Base-by-base conservation (phyloP, 176 grass and related monocot genomes). In the Typha latifolia region DNA sequence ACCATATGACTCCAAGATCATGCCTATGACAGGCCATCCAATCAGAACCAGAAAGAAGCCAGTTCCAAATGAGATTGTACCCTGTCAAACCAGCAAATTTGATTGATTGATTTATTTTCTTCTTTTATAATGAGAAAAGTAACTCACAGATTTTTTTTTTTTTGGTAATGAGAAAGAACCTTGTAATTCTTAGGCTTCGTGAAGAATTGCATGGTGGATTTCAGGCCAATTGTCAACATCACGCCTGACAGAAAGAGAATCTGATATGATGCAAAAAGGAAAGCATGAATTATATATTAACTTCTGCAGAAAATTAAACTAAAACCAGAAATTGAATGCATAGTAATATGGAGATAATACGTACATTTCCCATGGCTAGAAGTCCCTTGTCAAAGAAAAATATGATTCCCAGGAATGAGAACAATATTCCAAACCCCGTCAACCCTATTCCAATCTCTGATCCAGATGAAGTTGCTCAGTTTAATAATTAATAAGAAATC, bases 381-480 rank as follows among this genome's bases (percentile, higher is more conserved):
- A 90, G 85, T 16, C 86, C 90, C 86, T 90, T 90, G 71, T 95
- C 90, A 80, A 95, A 95, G 70, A 95, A 69, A 75, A 95, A 84
- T 48, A 95, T 72, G 69, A 95, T 77, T 72, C 90, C 90, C 74
- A 95, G 78, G 66, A 95, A 72, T 47, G 90, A 84, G 80, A 95
- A 95, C 21, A 95, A 50, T 77, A 87, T 69, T 70, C 90, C 90
- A 78, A 90, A 95, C 48, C 86, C 90, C 64, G 86, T 87, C 74
- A 90, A 66, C 43, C 90, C 86, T 66, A 95, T 72, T 21, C 90
- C 90, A 69, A 95, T 87, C 79, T 90, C 90, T 90, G 75, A 81
- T 43, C 24, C 26, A n/a, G 12, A 72, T 61, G 23, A 4, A 48
- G 0, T 10, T 43, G 62, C 14, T 16, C 14, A 63, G 24, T 75